Evolutionary conservation across 305 asterid species (phyloP), one percentile per base, ranked within the genome.

Genomic region (Solanum aculeatissimum): DNA sequence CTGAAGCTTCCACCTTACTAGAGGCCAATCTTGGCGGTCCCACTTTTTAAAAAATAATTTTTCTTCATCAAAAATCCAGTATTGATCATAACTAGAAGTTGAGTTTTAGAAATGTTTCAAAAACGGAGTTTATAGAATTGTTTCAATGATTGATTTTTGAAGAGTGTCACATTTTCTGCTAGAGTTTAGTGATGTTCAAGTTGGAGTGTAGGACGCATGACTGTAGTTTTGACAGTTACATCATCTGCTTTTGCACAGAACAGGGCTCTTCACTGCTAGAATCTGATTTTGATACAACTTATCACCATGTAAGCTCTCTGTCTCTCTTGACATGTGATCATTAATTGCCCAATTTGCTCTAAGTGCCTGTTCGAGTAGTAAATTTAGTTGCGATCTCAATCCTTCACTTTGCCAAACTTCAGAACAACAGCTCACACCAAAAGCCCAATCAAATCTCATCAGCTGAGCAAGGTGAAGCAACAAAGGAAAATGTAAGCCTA

Each of bases 171-270:
- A 53, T 32, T 78, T 53, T 78, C 83, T 78, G 66, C 83, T 32
- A 78, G 49, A 78, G 32, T 78, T 40, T 19, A 18, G 49, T 54
- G 49, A 32, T 53, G 11, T 78, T 78, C 83, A 78, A 78, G 83
- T 53, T 78, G 66, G 49, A 18, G 16, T 27, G 49, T 78, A 19
- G 32, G 83, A 51, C 4, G 6, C 13, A 3, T 78, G 2, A 25
- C 32, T 78, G 47, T 78, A 51, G 49, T 78, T 53, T 32, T 78
- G 49, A 78, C 49, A 13, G 78, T 88, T 82, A 83, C 86, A 81
- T 80, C 60, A 79, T 81, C 66, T 87, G 83, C 77, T 86, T 87
- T 83, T 86, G 88, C 87, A 87, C 98, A 94, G 98, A 92, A 87
- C 90, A 87, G 91, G 85, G 88, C 74, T 82, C 92, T 70, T 79